Conservation (phyloP, 306 rosid genomes). For the Begonia loranthoides region DNA sequence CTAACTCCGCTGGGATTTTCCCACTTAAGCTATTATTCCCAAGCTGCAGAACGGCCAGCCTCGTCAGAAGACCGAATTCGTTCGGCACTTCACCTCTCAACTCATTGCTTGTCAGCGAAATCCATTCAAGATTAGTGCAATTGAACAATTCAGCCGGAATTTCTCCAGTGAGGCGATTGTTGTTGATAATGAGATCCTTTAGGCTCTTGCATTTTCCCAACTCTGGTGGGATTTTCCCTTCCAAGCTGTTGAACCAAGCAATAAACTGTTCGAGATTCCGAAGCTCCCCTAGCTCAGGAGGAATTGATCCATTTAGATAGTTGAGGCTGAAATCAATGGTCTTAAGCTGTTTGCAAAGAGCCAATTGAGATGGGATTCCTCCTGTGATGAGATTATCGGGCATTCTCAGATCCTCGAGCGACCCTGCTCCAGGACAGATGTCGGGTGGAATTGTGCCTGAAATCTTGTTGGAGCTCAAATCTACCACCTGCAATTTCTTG, state of each 20-base stretch:
- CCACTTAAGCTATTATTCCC: constrained; percentile 84
- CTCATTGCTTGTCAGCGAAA: constrained; percentile 78
- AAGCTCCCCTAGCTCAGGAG: constrained; percentile 79
- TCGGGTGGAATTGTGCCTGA: constrained; percentile 55
- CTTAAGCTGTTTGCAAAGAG: constrained; percentile 70
- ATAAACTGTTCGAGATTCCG: constrained; percentile 72
- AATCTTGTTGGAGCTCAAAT: constrained; percentile 78
- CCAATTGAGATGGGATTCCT: constrained; percentile 54
- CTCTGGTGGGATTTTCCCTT: constrained; percentile 76
- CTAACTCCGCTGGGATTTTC: constrained; percentile 71
- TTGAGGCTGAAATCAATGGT: constrained; percentile 77
- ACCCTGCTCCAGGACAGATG: constrained; percentile 77
- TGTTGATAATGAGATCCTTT: constrained; percentile 82
- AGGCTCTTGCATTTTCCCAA: constrained; percentile 74
- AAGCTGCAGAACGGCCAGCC: constrained; percentile 84
- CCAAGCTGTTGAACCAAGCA: constrained; percentile 88
- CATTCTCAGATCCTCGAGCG: constrained; percentile 75
- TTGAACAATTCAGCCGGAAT: constrained; percentile 67
- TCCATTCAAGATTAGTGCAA: constrained; percentile 87
- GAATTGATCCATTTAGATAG: constrained; percentile 76
- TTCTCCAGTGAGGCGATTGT: constrained; percentile 53
- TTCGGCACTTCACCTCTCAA: constrained; percentile 59
- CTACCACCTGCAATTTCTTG: constrained; percentile 52
- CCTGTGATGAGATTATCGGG: constrained; percentile 75
- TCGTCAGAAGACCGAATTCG: constrained; percentile 63